Evolutionary conservation across 2,329 filamentous ascomycete species (phyloP).

Genomic region (Epichloe festucae): DNA sequence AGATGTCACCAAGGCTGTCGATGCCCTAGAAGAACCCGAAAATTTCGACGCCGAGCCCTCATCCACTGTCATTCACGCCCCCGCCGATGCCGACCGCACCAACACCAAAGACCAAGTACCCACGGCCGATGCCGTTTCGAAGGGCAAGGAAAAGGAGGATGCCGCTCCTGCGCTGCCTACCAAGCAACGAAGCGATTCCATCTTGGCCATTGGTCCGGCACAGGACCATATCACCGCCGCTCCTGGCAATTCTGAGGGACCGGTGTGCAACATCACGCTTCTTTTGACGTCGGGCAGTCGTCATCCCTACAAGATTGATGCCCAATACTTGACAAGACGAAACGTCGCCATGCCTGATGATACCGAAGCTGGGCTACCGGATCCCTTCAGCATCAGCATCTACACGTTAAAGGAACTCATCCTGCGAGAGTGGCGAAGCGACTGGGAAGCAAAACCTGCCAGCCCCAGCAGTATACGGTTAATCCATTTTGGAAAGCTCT

Average conservation of each 20-base stretch:
- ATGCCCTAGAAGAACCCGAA: slow-evolving; percentile 10
- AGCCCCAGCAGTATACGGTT: slow-evolving; percentile 82
- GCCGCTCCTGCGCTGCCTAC: slow-evolving; percentile 13
- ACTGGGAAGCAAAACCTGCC: slow-evolving; percentile 79
- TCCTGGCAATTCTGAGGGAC: slow-evolving; percentile 18
- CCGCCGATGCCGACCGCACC: slow-evolving; percentile 6
- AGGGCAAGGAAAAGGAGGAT: slow-evolving; percentile 23
- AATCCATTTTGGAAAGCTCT: slow-evolving; percentile 80
- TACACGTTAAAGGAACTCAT: slow-evolving; percentile 93
- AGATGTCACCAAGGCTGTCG: slow-evolving; percentile 9
- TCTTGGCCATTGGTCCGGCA: slow-evolving; percentile 30
- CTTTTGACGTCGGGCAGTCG: slow-evolving; percentile 69
- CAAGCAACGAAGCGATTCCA: slow-evolving; percentile 21
- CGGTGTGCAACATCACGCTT: slow-evolving; percentile 62
- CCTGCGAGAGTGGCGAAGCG: slow-evolving; percentile 78
- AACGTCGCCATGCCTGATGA: slow-evolving; percentile 63
- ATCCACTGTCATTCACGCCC: slow-evolving; percentile 5
- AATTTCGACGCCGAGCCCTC: slow-evolving; percentile 9
- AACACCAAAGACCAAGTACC: slow-evolving; percentile 12
- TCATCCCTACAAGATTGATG: slow-evolving; percentile 83
- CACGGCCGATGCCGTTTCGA: slow-evolving; percentile 10
- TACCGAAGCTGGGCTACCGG: slow-evolving; percentile 44
- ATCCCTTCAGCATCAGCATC: slow-evolving; percentile 82
- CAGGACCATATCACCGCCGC: slow-evolving; percentile 28
- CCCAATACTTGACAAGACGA: slow-evolving; percentile 70